These are phyloP conservation scores for Zalerion maritima DNA, from an alignment of 495 filamentous ascomycete genomes.

Conservation along the genomic window DNA sequence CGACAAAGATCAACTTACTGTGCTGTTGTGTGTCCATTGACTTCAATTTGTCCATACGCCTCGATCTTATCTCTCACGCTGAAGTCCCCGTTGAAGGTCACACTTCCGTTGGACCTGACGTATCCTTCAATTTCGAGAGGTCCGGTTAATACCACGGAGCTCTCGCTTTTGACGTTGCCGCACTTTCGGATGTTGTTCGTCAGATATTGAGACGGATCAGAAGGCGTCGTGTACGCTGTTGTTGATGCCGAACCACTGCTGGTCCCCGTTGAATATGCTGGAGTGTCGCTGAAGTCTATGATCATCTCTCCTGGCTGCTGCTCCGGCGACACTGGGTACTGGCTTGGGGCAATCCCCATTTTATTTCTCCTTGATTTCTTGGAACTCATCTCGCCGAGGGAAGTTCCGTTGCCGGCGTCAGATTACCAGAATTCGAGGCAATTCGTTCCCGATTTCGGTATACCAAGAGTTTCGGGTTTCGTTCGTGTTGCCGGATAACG, in stretches of 20 bases:
- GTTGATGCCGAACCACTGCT: conserved; percentile 19
- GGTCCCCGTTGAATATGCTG: conserved; percentile 19
- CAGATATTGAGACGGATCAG: conserved; percentile 3
- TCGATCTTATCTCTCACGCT: conserved; percentile 20
- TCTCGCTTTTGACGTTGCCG: conserved; percentile 19
- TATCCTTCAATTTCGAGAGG: conserved; percentile 24
- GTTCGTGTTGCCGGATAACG: too few relatives aligned
- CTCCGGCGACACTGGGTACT: too few relatives aligned
- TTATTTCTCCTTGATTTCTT: too few relatives aligned
- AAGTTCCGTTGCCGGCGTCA: too few relatives aligned
- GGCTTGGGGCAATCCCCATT: too few relatives aligned
- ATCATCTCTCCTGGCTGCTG: too few relatives aligned
- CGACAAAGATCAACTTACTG: conserved; percentile 3
- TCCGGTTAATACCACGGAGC: conserved; percentile 15
- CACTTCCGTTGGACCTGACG: conserved; percentile 20
- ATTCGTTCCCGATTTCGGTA: too few relatives aligned
- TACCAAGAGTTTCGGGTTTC: too few relatives aligned
- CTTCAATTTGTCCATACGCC: conserved; percentile 21
- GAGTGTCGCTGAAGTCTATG: too few relatives aligned
- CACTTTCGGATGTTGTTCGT: conserved; percentile 10
- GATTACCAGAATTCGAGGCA: too few relatives aligned
- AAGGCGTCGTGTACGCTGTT: conserved; percentile 4
- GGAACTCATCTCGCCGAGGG: too few relatives aligned
- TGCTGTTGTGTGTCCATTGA: conserved; percentile 18
- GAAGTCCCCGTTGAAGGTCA: conserved; percentile 19